Evolutionary conservation across 495 filamentous ascomycete genomes (phyloP), one percentile per base, ranked within the genome.

Genomic region (Penicillium longicatenatum): DNA sequence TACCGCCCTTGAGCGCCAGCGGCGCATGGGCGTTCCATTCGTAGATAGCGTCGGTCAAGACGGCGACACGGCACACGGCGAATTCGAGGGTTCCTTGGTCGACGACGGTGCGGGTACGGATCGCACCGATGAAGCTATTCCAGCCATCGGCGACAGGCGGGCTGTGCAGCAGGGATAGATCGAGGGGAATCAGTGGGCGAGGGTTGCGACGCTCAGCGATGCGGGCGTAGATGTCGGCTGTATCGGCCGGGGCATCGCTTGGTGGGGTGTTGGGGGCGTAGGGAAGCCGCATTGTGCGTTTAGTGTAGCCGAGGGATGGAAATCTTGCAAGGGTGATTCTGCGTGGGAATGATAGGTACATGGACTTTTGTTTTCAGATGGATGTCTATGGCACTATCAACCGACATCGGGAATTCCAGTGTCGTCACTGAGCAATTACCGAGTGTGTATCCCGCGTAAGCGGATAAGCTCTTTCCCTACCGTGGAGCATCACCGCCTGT

Each of bases 1-100:
- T 64, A 1, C 74, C 80, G 2, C 67, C 74, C 46, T 67, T 71
- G 62, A 76, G 46, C 2, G 75, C 84, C 72, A 94, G 74, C 24
- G 89, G 90, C 19, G 83, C 82, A 61, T 94, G 90, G 43, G 89
- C 85, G 37, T 73, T 83, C 90, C 89, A 94, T 70, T 94, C 89
- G 70, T 90, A 92, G 70, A 84, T 84, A 0, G 90, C 90, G 3
- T 76, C 54, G 58, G 91, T 93, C 41, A 89, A 79, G 12, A 87
- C 84, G 0, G 90, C 90, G 1, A 93, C 89, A 21, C 89, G 80
- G 59, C 65, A 71, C 16, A 73, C 63, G 7, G 69, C 69, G n/a
- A 75, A 45, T 43, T 75, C 67, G 6, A 72, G 63, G 12, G 74
- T 11, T 86, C 87, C 55, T 82, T 75, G 55, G 79, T 86, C 57